Conservation (phyloP, 2,329 filamentous ascomycete genomes). For the Arachnomyces sp. region DNA sequence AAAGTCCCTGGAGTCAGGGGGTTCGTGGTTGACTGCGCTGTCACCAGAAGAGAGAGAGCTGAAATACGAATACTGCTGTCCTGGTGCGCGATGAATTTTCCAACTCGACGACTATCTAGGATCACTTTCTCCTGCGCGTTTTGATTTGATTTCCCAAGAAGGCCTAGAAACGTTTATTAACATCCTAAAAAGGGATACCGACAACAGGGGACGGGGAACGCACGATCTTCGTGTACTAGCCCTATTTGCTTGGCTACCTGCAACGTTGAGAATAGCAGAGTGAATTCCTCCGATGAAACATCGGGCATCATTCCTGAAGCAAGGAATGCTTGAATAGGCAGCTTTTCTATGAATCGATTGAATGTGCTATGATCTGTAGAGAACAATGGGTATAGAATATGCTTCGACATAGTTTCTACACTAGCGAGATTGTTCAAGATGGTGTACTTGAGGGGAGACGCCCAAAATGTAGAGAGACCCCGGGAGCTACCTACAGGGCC, state of each 20-base stretch:
- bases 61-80: slow-evolving; percentile 63
- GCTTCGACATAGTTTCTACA: slow-evolving; percentile 28
- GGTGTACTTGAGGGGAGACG: slow-evolving; percentile 27
- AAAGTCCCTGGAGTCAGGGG: slow-evolving; percentile 60
- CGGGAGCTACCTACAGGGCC: slow-evolving; percentile 3
- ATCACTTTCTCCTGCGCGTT: slow-evolving; percentile 14
- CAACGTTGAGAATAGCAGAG: slow-evolving; percentile 58
- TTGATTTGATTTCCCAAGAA: slow-evolving; percentile 12
- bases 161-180: slow-evolving; percentile 8
- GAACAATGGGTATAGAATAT: slow-evolving; percentile 30
- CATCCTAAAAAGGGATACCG: neutral
- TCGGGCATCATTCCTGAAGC: slow-evolving; percentile 38
- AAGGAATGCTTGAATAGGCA: slow-evolving; percentile 44
- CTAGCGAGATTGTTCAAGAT: slow-evolving; percentile 28
- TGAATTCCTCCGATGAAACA: slow-evolving; percentile 45
- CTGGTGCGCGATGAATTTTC: slow-evolving; percentile 35
- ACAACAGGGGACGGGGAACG: slow-evolving; percentile 10
- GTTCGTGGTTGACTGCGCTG: slow-evolving; percentile 64
- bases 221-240: slow-evolving; percentile 60
- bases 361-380: slow-evolving; percentile 26
- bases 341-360: slow-evolving; percentile 45
- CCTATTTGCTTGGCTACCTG: slow-evolving; percentile 64
- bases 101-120: slow-evolving; percentile 28
- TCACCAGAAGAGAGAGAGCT: slow-evolving; percentile 71
- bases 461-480: slow-evolving; percentile 25